Conservation (phyloP, 495 filamentous ascomycete species). For the Lasiosphaeriaceae sp. region DNA sequence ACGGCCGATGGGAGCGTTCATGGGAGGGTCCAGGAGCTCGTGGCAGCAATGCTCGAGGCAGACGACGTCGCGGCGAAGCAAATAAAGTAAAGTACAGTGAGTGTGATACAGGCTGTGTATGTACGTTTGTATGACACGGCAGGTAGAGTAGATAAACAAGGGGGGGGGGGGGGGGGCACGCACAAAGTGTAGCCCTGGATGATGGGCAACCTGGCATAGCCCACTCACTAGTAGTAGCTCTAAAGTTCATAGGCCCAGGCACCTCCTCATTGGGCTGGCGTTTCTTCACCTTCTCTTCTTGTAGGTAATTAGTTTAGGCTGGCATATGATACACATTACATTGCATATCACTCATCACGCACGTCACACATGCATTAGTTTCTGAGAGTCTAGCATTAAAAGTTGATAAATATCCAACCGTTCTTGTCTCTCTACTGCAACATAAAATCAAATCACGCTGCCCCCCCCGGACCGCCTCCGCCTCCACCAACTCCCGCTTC, state of each 20-base stretch:
- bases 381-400: too few relatives aligned
- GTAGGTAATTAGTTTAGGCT: neutral
- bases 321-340: neutral
- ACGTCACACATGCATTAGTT: too few relatives aligned
- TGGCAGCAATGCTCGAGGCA: slow-evolving; percentile 7
- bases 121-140: too few relatives aligned
- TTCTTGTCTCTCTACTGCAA: too few relatives aligned
- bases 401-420: too few relatives aligned
- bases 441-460: too few relatives aligned
- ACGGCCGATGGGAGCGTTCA: slow-evolving; percentile 25
- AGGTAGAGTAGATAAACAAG: neutral
- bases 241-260: neutral
- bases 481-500: neutral
- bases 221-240: neutral
- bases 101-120: neutral
- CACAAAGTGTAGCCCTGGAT: neutral
- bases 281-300: neutral
- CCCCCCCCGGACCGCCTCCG: too few relatives aligned
- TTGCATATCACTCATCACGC: neutral
- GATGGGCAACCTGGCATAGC: neutral
- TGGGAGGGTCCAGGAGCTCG: slow-evolving; percentile 17
- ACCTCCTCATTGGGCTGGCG: neutral
- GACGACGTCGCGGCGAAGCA: neutral
- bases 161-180: neutral
- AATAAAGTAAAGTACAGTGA: neutral